These are phyloP conservation scores for Ceratopteris richardii DNA, from an alignment of 75 land plant genomes.

Conservation along the genomic window DNA sequence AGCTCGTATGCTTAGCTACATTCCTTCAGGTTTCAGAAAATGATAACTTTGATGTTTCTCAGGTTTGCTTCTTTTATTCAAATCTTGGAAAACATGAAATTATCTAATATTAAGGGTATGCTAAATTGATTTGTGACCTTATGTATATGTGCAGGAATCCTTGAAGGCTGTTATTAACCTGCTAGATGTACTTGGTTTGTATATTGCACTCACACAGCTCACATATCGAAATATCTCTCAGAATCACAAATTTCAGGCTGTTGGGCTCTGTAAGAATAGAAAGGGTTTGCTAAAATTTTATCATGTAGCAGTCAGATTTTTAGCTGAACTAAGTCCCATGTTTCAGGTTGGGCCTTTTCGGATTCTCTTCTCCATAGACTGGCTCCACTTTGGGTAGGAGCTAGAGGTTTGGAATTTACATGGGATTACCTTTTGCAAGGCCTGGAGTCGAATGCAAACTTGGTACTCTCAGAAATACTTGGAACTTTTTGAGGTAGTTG, in stretches of 20 bases:
- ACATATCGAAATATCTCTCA: slow-evolving; percentile 96
- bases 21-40: slow-evolving; percentile 90
- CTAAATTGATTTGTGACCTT: too few species aligned
- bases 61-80: slow-evolving; percentile 47
- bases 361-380: slow-evolving; percentile 86
- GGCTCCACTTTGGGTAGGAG: slow-evolving; percentile 97
- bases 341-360: slow-evolving; percentile 96
- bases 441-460: slow-evolving; percentile 91
- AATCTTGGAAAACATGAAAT: neutral
- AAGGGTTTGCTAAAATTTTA: too few species aligned
- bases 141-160: slow-evolving; percentile 48
- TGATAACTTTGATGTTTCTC: slow-evolving; percentile 76
- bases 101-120: neutral
- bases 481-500: neutral
- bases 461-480: slow-evolving; percentile 34
- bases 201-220: slow-evolving; percentile 89
- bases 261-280: slow-evolving; percentile 74
- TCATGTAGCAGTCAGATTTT: neutral
- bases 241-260: slow-evolving; percentile 95
- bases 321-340: neutral
- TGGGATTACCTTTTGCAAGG: slow-evolving; percentile 94
- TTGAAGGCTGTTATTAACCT: slow-evolving; percentile 84
- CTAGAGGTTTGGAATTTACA: slow-evolving; percentile 89
- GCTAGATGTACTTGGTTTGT: slow-evolving; percentile 90
- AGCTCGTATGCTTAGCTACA: slow-evolving; percentile 95